Evolutionary conservation across 805 yeast genomes (phyloP), one percentile per base, ranked within the genome.

Genomic region (Wickerhamomyces tratensis): DNA sequence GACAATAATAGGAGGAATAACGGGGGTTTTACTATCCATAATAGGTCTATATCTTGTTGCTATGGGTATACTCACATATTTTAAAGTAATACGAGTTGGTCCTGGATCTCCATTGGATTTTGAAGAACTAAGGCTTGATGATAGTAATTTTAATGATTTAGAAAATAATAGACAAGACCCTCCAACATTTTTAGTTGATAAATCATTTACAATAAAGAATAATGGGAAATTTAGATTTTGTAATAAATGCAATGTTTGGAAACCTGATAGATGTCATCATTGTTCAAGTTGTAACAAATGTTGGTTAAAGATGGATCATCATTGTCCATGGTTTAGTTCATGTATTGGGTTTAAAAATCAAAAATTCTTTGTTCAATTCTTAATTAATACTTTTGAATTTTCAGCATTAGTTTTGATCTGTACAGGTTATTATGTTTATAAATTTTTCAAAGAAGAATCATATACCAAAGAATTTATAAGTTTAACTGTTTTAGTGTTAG

Each of bases 261-360:
- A 88, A 57, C 97, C 97, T 0, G 95, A 86, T 52, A 63, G 97
- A 42, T 57, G 81, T 8, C 97, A 88, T 57, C 97, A 88, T 61
- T 88, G 96, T 57, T 82, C 83, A 35, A 65, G 72, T 2, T 86
- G 94, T 56, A 67, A 75, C 20, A 47, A 45, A 31, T 88, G 97
- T 59, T 76, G 85, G 27, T 58, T 89, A 45, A 77, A 76, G 53
- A 89, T 88, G 97, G 97, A 88, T 59, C 97, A 88, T 58, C 96
- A 88, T 62, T 82, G 82, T 47, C 97, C 97, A 0, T 91, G 98
- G 98, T 87, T 88, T 60, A 81, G 95, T 2, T 69, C 77, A 6
- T 89, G 97, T 59, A 75, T 91, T 44, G 98, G 98, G 0, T 82
- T 76, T 61, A 64, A 65, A 29, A 91, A 91, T 61, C 88, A 85